Conservation (phyloP, 352 stramenopile genomes). For the Blastocystis sp. region DNA sequence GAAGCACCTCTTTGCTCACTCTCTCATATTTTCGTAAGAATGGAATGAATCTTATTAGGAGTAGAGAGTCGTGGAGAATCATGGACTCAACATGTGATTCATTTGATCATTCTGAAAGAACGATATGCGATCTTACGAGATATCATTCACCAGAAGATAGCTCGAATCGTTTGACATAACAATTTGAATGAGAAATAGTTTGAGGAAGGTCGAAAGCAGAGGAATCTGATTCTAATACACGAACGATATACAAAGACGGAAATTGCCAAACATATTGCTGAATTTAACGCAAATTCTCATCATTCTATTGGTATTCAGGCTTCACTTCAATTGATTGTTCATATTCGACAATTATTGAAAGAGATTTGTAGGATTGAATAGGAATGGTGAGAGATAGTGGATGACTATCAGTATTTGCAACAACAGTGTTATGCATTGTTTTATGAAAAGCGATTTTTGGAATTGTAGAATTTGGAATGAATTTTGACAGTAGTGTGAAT, state of each 20-base stretch:
- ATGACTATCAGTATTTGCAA: background rate
- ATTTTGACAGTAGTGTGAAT: background rate
- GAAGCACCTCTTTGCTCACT: background rate
- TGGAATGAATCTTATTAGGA: background rate
- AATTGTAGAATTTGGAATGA: background rate
- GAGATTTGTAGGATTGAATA: background rate
- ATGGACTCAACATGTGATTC: background rate
- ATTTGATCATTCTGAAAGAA: background rate
- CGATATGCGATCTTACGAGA: background rate
- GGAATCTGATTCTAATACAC: slow-evolving; percentile 31
- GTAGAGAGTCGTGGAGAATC: background rate
- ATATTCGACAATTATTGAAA: background rate
- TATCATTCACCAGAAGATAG: background rate
- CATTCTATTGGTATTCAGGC: background rate
- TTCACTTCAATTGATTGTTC: background rate
- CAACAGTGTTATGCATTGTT: slow-evolving; percentile 33
- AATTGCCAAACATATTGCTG: background rate
- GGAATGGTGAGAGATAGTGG: background rate
- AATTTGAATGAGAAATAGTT: background rate
- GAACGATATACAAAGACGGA: background rate
- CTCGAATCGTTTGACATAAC: background rate
- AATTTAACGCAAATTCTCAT: background rate
- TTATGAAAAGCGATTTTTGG: background rate
- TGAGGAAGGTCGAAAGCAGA: slow-evolving; percentile 37
- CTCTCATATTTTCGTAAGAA: background rate